Percentiles rank a stretch among this genome's conserved stretches.
These are phyloP conservation scores for Salpingoeca rosetta DNA, from an alignment of 78 protist genomes.

Conservation along the genomic window DNA sequence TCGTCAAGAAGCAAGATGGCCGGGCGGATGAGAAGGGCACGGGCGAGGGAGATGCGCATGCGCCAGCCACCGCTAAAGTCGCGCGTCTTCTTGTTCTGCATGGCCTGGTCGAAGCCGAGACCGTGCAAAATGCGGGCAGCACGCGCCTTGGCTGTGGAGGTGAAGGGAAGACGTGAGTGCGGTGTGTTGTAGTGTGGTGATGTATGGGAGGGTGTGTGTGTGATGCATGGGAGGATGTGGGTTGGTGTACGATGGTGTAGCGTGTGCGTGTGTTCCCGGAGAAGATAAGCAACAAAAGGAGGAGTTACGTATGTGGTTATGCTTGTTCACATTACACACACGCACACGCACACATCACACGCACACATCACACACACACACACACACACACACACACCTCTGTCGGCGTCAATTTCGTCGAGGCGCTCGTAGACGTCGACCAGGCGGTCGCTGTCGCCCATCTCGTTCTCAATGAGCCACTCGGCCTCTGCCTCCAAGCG, in stretches of 20 bases:
- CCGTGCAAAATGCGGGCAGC: slow-evolving; percentile 50
- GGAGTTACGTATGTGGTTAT: neutral
- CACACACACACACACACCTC: neutral
- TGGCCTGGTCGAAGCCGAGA: slow-evolving; percentile 71
- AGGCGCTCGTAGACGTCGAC: slow-evolving; percentile 37
- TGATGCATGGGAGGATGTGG: too few species aligned
- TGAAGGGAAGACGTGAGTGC: too few species aligned
- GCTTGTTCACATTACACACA: too few species aligned
- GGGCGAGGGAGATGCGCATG: slow-evolving; percentile 83
- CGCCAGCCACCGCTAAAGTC: slow-evolving; percentile 85
- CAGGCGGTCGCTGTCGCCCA: slow-evolving; percentile 36
- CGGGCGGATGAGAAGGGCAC: slow-evolving; percentile 78
- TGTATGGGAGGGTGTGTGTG: too few species aligned
- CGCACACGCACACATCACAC: neutral
- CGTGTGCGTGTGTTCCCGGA: too few species aligned
- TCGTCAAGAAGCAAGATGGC: slow-evolving; percentile 74
- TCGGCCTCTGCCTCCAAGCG: slow-evolving; percentile 32
- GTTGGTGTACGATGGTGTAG: too few species aligned
- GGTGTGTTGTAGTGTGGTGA: too few species aligned
- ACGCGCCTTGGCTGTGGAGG: neutral
- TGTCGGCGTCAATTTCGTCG: slow-evolving; percentile 34
- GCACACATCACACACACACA: neutral
- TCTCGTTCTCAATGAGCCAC: slow-evolving; percentile 38
- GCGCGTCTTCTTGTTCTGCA: slow-evolving; percentile 53
- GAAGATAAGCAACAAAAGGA: neutral